Conservation (phyloP, 176 grass and related monocot genomes). For the Triticum turgidum region DNA sequence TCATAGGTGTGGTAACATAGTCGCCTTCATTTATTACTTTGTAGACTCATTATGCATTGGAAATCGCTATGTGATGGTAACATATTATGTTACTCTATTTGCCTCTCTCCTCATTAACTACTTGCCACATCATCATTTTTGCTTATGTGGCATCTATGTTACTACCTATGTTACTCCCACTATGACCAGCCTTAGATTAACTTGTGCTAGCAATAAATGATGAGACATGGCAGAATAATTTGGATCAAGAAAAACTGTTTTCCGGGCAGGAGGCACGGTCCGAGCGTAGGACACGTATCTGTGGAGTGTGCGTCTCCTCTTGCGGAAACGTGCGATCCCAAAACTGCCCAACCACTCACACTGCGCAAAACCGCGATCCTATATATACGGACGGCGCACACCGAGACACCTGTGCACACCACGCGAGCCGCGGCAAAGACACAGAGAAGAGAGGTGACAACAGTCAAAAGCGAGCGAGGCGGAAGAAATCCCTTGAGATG, state of each 20-base stretch:
- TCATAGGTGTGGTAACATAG: too few species aligned
- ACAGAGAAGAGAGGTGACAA: not conserved
- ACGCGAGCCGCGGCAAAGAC: not conserved
- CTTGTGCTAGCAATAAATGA: too few species aligned
- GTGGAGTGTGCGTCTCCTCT: slow-evolving; percentile 5
- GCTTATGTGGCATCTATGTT: too few species aligned
- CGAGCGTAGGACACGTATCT: not conserved
- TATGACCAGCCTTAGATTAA: too few species aligned
- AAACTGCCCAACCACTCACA: not conserved
- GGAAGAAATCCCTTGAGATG: slow-evolving; percentile 16
- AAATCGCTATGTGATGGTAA: too few species aligned
- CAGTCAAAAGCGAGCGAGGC: not conserved
- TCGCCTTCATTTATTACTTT: too few species aligned
- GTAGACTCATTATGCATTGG: too few species aligned
- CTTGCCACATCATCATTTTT: too few species aligned
- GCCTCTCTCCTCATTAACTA: too few species aligned
- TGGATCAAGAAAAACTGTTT: not conserved
- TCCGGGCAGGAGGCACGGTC: not conserved
- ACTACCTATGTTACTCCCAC: too few species aligned
- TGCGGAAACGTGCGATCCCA: not conserved
- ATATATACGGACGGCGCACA: not conserved
- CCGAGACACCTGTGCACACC: not conserved
- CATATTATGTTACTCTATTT: too few species aligned
- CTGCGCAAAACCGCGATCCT: not conserved
- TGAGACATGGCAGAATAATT: not conserved